Conservation (phyloP, 495 filamentous ascomycete species). For the Sphaerosporella brunnea region DNA sequence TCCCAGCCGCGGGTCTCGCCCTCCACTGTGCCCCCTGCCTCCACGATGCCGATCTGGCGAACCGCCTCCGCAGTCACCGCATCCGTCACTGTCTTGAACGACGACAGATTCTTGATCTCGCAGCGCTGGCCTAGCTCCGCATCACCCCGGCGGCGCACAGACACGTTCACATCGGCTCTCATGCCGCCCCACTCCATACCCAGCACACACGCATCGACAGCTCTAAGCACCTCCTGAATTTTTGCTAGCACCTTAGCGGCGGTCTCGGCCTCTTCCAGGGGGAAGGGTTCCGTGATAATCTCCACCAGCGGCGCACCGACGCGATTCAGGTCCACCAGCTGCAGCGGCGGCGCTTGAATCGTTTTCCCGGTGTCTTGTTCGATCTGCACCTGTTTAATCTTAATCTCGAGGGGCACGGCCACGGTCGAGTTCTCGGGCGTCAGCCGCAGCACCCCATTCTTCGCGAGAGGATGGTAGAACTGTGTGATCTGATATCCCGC, state of each 20-base stretch:
- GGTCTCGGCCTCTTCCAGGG: slow-evolving; percentile 35
- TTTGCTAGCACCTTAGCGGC: slow-evolving; percentile 78
- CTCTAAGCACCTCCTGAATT: slow-evolving; percentile 63
- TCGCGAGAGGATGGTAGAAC: slow-evolving; percentile 77
- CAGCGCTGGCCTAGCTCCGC: slow-evolving; percentile 63
- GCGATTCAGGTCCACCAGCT: slow-evolving; percentile 87
- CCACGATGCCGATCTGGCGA: slow-evolving; percentile 65
- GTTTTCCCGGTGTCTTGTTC: slow-evolving; percentile 98
- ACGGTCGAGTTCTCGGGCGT: slow-evolving; percentile 57
- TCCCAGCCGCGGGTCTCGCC: slow-evolving; percentile 93
- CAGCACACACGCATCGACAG: slow-evolving; percentile 61
- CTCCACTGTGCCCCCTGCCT: slow-evolving; percentile 56
- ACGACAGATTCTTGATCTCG: slow-evolving; percentile 95
- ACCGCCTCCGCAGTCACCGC: slow-evolving; percentile 81
- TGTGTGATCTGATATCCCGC: slow-evolving; percentile 95
- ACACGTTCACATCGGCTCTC: slow-evolving; percentile 90
- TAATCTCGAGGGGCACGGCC: slow-evolving; percentile 45
- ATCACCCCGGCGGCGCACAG: slow-evolving; percentile 44
- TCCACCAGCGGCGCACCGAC: slow-evolving; percentile 82
- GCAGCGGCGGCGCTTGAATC: slow-evolving; percentile 46
- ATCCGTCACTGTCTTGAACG: slow-evolving; percentile 85
- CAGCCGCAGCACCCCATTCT: slow-evolving; percentile 52
- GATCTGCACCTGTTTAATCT: slow-evolving; percentile 85
- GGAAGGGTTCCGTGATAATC: slow-evolving; percentile 67
- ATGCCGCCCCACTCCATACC: slow-evolving; percentile 91